Percentiles rank a stretch among this genome's conserved stretches.
phyloP scores from a whole-genome alignment of 2,329 filamentous ascomycete genomes.

The Pseudogymnoascus sp. region DNA sequence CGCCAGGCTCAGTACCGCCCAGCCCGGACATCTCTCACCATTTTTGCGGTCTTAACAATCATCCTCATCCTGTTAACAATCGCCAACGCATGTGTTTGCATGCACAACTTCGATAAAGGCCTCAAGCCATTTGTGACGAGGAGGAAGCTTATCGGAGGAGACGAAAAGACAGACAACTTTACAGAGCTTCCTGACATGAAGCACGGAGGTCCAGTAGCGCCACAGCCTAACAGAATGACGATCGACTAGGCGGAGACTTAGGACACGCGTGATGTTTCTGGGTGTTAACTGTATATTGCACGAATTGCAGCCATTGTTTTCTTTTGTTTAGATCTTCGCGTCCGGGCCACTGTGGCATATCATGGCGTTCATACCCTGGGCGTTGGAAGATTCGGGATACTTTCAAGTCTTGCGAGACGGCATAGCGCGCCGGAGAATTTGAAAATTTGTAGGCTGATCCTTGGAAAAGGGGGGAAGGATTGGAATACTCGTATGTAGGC shows the following conservation, averaged over 20 bases:
- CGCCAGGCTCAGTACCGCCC: constrained; percentile 59
- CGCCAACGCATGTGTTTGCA: constrained; percentile 76
- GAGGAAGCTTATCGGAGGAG: constrained; percentile 39
- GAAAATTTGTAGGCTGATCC: constrained; percentile 1
- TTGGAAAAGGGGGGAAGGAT: background rate
- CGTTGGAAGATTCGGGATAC: constrained; percentile 22
- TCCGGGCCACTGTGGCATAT: constrained; percentile 26
- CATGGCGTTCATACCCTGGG: constrained; percentile 26
- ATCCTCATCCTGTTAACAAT: constrained; percentile 84
- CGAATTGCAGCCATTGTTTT: constrained; percentile 20
- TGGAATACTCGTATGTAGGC: background rate
- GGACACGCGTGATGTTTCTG: background rate
- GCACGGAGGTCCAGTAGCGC: constrained; percentile 19
- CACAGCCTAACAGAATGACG: constrained; percentile 39
- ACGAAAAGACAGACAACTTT: constrained; percentile 42
- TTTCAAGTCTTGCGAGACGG: constrained; percentile 16
- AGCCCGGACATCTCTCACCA: constrained; percentile 77
- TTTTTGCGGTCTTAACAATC: constrained; percentile 90
- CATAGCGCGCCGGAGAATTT: background rate
- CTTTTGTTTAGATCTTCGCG: constrained; percentile 16
- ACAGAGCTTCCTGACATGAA: constrained; percentile 37
- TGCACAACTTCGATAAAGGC: constrained; percentile 81
- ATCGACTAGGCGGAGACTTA: constrained; percentile 34
- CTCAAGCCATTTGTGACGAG: constrained; percentile 77
- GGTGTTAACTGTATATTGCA: constrained; percentile 23